phyloP scores from a whole-genome alignment of 2,329 filamentous ascomycete species.

The Chalaropsis thielavioides region DNA sequence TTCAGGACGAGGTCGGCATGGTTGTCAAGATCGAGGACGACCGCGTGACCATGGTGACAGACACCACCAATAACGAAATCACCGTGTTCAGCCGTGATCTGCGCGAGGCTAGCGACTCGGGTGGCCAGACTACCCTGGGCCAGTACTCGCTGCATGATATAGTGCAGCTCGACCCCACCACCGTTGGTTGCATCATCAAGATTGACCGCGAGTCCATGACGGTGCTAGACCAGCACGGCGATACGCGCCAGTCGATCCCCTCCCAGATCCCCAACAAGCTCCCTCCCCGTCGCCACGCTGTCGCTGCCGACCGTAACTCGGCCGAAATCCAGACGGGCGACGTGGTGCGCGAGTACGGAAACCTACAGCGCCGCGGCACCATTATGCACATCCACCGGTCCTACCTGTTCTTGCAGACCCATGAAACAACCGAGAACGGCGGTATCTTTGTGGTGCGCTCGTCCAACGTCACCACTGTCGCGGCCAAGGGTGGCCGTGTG shows the following conservation, averaged over 20 bases:
- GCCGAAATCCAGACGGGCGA: slow-evolving; percentile 87
- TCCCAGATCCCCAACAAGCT: slow-evolving; percentile 87
- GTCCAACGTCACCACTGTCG: slow-evolving; percentile 73
- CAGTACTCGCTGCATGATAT: slow-evolving; percentile 88
- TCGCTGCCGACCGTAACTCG: slow-evolving; percentile 84
- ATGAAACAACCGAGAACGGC: slow-evolving; percentile 70
- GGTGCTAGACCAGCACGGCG: slow-evolving; percentile 80
- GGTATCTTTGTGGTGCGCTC: slow-evolving; percentile 80
- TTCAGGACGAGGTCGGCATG: slow-evolving; percentile 90
- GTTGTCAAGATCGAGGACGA: slow-evolving; percentile 89
- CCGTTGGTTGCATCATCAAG: slow-evolving; percentile 85
- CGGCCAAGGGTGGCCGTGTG: slow-evolving; percentile 81
- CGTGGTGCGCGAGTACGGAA: slow-evolving; percentile 77
- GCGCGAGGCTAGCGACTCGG: slow-evolving; percentile 81
- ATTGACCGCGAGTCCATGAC: slow-evolving; percentile 86
- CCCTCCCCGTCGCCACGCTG: slow-evolving; percentile 64
- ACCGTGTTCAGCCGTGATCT: slow-evolving; percentile 97
- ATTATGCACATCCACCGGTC: slow-evolving; percentile 90
- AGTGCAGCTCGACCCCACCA: slow-evolving; percentile 83
- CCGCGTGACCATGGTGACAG: slow-evolving; percentile 79
- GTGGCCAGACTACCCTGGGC: slow-evolving; percentile 68
- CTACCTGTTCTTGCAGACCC: slow-evolving; percentile 81
- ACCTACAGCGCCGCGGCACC: slow-evolving; percentile 71
- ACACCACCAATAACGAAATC: slow-evolving; percentile 84
- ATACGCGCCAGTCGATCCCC: slow-evolving; percentile 66